Percentiles rank a stretch among this genome's conserved stretches.
These are phyloP conservation scores for Trichomonas tenax DNA, from an alignment of 208 protist genomes.

Conservation along the genomic window DNA sequence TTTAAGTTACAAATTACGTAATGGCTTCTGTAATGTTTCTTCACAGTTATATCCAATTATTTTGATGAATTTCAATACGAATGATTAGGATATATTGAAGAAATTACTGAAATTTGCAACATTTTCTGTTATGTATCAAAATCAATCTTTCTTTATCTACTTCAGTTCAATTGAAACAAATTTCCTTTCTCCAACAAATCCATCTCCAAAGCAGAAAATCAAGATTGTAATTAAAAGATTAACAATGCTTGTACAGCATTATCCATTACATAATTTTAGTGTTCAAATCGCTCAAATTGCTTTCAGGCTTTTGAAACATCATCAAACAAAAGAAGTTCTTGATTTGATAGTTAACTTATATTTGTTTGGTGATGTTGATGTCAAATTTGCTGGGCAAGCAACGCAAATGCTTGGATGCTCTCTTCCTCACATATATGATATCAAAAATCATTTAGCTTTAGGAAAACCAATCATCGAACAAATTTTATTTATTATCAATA, in stretches of 20 bases:
- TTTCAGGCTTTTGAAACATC: background rate
- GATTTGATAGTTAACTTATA: background rate
- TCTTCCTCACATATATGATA: background rate
- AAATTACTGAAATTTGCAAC: background rate
- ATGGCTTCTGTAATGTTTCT: background rate
- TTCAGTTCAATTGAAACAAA: background rate
- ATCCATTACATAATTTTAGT: background rate
- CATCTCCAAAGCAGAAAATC: background rate
- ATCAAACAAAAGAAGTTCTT: background rate
- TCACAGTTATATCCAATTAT: background rate
- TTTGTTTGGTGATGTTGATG: background rate
- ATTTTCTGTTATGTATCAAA: background rate
- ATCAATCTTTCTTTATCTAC: background rate
- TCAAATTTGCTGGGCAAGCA: background rate
- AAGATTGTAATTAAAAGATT: background rate
- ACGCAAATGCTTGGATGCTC: background rate
- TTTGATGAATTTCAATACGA: background rate
- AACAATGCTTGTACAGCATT: background rate
- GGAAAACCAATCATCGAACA: background rate
- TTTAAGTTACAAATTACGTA: background rate
- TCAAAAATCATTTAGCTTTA: background rate
- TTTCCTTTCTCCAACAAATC: background rate
- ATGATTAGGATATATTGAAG: background rate
- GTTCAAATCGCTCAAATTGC: background rate
- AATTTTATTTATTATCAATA: background rate